Evolutionary conservation across 345 rosid species (phyloP).

Genomic region (Eucalyptus viminalis): DNA sequence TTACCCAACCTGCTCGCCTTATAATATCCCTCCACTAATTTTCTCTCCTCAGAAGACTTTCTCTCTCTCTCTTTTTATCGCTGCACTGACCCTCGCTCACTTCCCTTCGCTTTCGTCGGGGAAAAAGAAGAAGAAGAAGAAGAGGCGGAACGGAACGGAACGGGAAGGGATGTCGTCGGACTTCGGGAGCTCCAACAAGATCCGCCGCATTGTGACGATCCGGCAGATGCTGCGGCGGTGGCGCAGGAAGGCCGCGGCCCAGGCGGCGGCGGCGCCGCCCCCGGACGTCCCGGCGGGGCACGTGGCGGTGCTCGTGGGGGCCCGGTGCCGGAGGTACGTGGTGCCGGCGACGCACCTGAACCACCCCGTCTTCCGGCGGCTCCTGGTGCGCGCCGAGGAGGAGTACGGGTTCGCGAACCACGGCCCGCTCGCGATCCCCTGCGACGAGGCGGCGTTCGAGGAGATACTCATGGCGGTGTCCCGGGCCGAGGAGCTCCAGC

Average conservation of each 20-base stretch:
- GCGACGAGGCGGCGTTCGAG: constrained; percentile 77
- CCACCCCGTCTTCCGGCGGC: constrained; percentile 62
- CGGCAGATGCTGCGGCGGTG: constrained; percentile 71
- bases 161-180: neutral
- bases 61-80: neutral
- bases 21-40: neutral
- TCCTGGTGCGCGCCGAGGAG: constrained; percentile 71
- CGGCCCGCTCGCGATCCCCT: constrained; percentile 74
- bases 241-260: constrained; percentile 55
- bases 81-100: neutral
- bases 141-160: neutral
- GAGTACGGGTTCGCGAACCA: constrained; percentile 65
- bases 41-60: neutral
- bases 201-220: constrained; percentile 63
- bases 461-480: constrained; percentile 42
- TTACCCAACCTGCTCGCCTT: neutral
- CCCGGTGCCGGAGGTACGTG: constrained; percentile 36
- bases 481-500: constrained; percentile 33
- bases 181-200: constrained; percentile 39
- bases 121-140: neutral
- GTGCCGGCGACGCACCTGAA: constrained; percentile 72
- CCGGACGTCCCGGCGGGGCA: constrained; percentile 76
- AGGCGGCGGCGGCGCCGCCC: constrained; percentile 16
- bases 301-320: constrained; percentile 71
- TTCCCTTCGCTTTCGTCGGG: neutral